phyloP scores from a whole-genome alignment of 495 filamentous ascomycete species.

The Penicillium steckii region DNA sequence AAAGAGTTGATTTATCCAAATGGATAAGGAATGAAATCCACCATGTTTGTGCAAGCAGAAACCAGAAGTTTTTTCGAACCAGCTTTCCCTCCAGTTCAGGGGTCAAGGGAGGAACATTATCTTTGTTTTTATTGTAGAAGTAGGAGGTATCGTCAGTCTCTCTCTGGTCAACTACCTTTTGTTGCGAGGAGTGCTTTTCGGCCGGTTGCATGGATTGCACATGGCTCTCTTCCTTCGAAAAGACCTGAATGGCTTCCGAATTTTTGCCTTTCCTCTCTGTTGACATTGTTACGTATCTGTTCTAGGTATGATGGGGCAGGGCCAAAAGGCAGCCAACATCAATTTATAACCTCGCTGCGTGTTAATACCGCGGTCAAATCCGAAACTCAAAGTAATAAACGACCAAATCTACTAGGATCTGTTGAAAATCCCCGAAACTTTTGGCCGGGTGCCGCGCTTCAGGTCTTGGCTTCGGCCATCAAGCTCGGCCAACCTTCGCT shows the following conservation, averaged over 20 bases:
- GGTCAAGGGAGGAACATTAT: background rate
- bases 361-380: background rate
- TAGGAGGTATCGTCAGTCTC: slow-evolving; percentile 4
- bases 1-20: slow-evolving; percentile 7
- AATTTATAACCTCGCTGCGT: background rate
- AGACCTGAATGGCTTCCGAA: background rate
- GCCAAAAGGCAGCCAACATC: too few species aligned
- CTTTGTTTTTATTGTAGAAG: slow-evolving; percentile 9
- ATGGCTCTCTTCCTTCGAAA: background rate
- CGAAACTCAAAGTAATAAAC: background rate
- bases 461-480: background rate
- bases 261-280: background rate
- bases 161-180: background rate
- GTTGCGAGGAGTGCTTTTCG: background rate
- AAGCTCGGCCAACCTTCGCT: slow-evolving; percentile 3
- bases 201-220: background rate
- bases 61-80: slow-evolving; percentile 8
- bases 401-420: background rate
- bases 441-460: background rate
- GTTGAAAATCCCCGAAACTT: background rate
- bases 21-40: slow-evolving; percentile 12
- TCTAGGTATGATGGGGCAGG: too few species aligned
- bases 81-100: background rate
- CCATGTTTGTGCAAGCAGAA: slow-evolving; percentile 6
- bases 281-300: background rate